Evolutionary conservation across 352 stramenopile species (phyloP), one percentile per base, ranked within the genome.

Genomic region (Phytopythium boreale): DNA sequence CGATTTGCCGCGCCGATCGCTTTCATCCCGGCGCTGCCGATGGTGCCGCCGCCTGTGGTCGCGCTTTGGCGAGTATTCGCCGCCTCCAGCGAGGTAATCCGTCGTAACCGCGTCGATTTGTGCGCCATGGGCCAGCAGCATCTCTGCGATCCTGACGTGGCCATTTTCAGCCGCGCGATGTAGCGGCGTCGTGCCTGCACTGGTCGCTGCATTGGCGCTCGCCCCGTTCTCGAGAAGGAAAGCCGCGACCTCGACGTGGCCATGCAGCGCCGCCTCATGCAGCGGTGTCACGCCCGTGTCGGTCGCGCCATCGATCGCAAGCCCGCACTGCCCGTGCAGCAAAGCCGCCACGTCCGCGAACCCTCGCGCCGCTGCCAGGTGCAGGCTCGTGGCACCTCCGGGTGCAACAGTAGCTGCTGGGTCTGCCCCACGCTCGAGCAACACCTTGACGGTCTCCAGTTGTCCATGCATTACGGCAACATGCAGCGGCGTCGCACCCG

Each of bases 401-500:
- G 77, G 77, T 4, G 24, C 39, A 31, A 87, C 68, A 14, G 65
- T 74, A 37, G 76, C 79, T 12, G 71, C 62, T 27, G 83, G 50
- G 67, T 81, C 75, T 15, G 80, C 80, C 1, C 76, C 76, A 19
- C 75, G 72, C 52, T 68, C 49, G 27, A 84, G 34, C 29, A 90
- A 65, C 60, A 81, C 65, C 56, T 76, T 71, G 46, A 88, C 72
- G 27, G 77, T 84, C 64, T 88, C 76, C 27, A 86, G 63, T 63
- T 90, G 80, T 17, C 79, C 80, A 65, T 89, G 76, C 64, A 83
- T 80, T 50, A 70, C 74, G 29, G 80, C 80, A 62, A 89, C 73
- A 59, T 86, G 79, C 57, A 89, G 62, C 47, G 77, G 77, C 17
- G 77, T 86, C 31, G 77, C 74, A 34, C 80, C 80, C 29, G 84